Percentiles rank a stretch among this genome's conserved stretches.
Evolutionary conservation across 2,329 filamentous ascomycete genomes (phyloP).

Genomic region (Penicillium sp.): DNA sequence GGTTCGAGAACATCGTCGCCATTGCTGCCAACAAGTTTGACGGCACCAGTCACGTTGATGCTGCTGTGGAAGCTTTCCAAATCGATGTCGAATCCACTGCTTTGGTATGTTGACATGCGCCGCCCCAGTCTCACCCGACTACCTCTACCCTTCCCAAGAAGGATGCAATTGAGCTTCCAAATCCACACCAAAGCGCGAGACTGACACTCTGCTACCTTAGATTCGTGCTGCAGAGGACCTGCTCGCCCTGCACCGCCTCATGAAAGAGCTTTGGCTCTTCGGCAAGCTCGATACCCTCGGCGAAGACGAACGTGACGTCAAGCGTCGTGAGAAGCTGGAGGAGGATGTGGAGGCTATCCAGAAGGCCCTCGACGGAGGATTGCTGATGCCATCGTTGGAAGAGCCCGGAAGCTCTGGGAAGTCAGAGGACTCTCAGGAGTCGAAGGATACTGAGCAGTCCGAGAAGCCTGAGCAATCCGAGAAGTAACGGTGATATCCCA

Average conservation of each 20-base stretch:
- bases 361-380: constrained; percentile 40
- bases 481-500: neutral
- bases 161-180: neutral
- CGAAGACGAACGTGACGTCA: constrained; percentile 41
- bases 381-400: constrained; percentile 23
- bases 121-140: too few relatives aligned
- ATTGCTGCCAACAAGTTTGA: constrained; percentile 49
- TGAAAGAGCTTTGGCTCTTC: constrained; percentile 69
- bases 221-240: constrained; percentile 64
- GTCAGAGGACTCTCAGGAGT: neutral
- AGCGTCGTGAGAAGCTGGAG: constrained; percentile 48
- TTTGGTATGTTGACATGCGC: constrained; percentile 46
- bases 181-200: too few relatives aligned
- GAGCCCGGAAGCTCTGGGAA: neutral
- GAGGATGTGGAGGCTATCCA: constrained; percentile 50
- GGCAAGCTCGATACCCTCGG: constrained; percentile 61
- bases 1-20: constrained; percentile 57
- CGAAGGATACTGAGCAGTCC: neutral
- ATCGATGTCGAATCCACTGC: constrained; percentile 60
- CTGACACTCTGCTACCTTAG: constrained; percentile 33
- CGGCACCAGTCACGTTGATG: constrained; percentile 51
- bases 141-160: neutral
- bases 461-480: neutral
- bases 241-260: constrained; percentile 58
- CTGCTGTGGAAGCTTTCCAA: constrained; percentile 58